Base-by-base conservation (phyloP, 805 yeast genomes). In the Saccharomycopsis sp. region DNA sequence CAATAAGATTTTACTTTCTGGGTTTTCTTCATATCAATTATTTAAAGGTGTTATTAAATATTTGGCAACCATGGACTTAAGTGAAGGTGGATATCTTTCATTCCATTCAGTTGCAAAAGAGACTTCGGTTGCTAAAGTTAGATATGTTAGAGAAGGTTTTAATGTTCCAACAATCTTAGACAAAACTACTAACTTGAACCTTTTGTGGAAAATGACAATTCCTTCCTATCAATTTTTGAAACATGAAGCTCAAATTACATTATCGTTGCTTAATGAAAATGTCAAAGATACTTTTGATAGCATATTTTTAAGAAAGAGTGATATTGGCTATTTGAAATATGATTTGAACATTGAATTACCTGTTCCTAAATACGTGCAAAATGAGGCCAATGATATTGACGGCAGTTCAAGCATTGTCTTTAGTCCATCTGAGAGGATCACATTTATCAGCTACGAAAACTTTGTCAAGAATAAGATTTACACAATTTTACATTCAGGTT, bases 1-100 rank as follows among this genome's bases (percentile, higher is more conserved):
- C 11, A 82, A 81, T 55, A 83, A 79, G 56, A 80, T 87, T 20
- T 68, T 93, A 44, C 62, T 88, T 31, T 82, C 81, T 54, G 98
- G 97, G 0, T 90, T 84, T 61, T 87, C 96, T 2, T 82, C 94
- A 19, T 93, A 88, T 59, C 98, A 93, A 65, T 67, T 93, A 41
- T 93, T 93, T 69, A 89, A 86, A 59, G 96, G 95, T 59, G 79
- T 85, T 1, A 71, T 93, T 45, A 78, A 79, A 55, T 89, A 83
- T 57, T 59, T 90, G 50, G 94, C 96, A 2, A 75, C 85, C 2
- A 79, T 81, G 71, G 95, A 88, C 60, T 62, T 89, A 40, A 66
- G 73, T 43, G 57, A 67, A 7, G 60, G 62, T 17, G 93, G 90
- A 1, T 79, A 83, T 55, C 62, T 85, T 36, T 80, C 85, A 23